phyloP scores from a whole-genome alignment of 202 grass and related monocot species.

The Elaeis oleifera region DNA sequence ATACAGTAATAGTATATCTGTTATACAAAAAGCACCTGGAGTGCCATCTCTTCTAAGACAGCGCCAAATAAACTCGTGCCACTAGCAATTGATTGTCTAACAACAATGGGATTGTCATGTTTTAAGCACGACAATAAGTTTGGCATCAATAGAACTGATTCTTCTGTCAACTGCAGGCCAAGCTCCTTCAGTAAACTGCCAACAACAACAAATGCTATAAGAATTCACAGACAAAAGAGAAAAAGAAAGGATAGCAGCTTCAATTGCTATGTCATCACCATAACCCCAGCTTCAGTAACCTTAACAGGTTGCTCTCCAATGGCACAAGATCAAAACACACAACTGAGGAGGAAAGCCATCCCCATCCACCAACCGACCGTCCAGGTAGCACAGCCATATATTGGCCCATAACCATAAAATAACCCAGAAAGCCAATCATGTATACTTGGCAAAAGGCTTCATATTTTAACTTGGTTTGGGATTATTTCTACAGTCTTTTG shows the following conservation, averaged over 20 bases:
- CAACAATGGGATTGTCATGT: constrained; percentile 61
- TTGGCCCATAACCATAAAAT: too few species aligned
- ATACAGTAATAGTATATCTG: constrained; percentile 59
- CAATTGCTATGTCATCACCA: not conserved
- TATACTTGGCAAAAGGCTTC: too few species aligned
- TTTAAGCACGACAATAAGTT: constrained; percentile 86
- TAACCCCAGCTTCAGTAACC: not conserved
- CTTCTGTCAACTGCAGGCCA: constrained; percentile 58
- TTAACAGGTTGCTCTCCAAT: too few species aligned
- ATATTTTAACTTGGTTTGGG: too few species aligned
- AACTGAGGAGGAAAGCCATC: too few species aligned
- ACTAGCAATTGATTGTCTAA: constrained; percentile 97
- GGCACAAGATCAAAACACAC: too few species aligned
- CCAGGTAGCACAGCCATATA: too few species aligned
- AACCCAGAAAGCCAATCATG: too few species aligned
- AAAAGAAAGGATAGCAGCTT: not conserved
- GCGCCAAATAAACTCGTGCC: constrained; percentile 91
- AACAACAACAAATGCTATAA: constrained; percentile 27
- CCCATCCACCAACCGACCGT: too few species aligned
- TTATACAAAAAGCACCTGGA: constrained; percentile 99
- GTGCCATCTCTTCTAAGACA: constrained; percentile 99
- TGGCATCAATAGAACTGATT: constrained; percentile 85
- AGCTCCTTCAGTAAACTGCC: constrained; percentile 80
- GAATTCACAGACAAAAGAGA: not conserved
- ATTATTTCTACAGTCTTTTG: too few species aligned